A percentile compares a stretch with the other conserved stretches of the same genome.
Evolutionary conservation across 1,284 basidiomycete species (phyloP).

Genomic region (Porogramme epimiltina): DNA sequence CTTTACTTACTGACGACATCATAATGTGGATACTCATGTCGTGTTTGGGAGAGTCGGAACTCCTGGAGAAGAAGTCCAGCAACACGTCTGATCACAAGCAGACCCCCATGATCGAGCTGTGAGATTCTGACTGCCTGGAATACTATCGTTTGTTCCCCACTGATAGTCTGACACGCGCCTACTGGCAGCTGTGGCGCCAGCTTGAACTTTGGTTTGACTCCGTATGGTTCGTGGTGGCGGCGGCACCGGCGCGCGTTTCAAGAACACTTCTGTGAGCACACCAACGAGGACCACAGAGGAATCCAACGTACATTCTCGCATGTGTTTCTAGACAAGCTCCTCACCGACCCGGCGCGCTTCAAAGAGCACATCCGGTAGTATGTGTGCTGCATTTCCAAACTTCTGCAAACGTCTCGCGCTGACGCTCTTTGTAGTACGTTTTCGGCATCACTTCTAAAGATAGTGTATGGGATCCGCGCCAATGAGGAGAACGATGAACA

Average conservation of each 20-base stretch:
- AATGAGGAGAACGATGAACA: background rate
- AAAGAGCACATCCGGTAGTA: slow-evolving; percentile 5
- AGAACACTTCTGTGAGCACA: slow-evolving; percentile 1
- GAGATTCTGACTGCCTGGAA: background rate
- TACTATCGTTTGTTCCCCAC: background rate
- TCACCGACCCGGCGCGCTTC: background rate
- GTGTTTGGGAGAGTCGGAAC: too few relatives aligned
- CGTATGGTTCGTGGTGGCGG: slow-evolving; percentile 18
- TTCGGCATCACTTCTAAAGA: slow-evolving; percentile 2
- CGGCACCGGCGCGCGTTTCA: slow-evolving; percentile 19
- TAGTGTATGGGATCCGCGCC: slow-evolving; percentile 7
- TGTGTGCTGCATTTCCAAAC: background rate
- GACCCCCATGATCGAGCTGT: slow-evolving; percentile 2
- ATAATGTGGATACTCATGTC: too few relatives aligned
- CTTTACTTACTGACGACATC: too few relatives aligned
- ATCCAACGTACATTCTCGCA: background rate
- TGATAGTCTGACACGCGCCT: background rate
- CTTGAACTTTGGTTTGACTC: too few relatives aligned
- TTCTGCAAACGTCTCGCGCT: background rate
- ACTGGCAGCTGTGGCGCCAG: too few relatives aligned
- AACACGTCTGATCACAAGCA: slow-evolving; percentile 2
- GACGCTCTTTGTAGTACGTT: background rate
- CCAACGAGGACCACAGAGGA: background rate
- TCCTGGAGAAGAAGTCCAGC: background rate
- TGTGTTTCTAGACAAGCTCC: background rate